Percentiles rank a stretch among this genome's conserved stretches.
phyloP scores from a whole-genome alignment of 2,329 filamentous ascomycete species.

The Akanthomyces uredinophilus region DNA sequence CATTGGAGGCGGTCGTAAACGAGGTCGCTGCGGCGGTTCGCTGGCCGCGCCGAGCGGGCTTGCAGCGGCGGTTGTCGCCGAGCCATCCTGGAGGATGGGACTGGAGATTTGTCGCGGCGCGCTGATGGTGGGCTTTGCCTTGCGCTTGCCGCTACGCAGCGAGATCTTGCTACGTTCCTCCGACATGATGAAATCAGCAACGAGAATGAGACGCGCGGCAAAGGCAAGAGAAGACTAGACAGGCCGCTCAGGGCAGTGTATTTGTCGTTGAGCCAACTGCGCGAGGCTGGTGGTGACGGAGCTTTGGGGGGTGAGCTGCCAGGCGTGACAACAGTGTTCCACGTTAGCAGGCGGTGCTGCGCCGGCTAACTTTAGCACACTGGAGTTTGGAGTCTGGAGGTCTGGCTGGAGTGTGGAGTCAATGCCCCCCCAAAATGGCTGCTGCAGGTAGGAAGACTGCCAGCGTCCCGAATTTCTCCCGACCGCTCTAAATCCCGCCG shows the following conservation, averaged over 20 bases:
- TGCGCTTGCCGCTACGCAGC: conserved; percentile 58
- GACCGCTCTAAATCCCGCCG: not conserved
- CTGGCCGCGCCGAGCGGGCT: conserved; percentile 20
- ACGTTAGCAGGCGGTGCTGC: not conserved
- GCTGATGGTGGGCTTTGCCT: conserved; percentile 56
- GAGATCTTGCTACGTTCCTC: conserved; percentile 59
- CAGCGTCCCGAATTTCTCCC: conserved; percentile 21
- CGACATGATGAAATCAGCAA: conserved; percentile 42
- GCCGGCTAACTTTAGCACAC: not conserved
- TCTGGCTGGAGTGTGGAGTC: not conserved
- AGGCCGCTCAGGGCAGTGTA: not conserved
- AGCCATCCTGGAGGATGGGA: conserved; percentile 50
- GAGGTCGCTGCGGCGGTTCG: conserved; percentile 32
- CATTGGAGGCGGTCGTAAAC: conserved; percentile 43
- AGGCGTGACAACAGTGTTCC: no score
- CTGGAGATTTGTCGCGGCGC: conserved; percentile 58
- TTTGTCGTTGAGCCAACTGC: conserved; percentile 5
- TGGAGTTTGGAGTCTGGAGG: not conserved
- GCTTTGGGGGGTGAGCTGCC: not conserved
- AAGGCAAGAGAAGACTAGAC: not conserved
- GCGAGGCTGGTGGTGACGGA: not conserved
- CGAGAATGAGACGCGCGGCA: not conserved
- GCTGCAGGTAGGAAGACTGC: not conserved
- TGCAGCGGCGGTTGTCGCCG: conserved; percentile 21
- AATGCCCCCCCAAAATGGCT: not conserved